A percentile compares a stretch with the other conserved stretches of the same genome.
These are phyloP conservation scores for Allium cepa DNA, from an alignment of 106 monocot species.

Conservation along the genomic window DNA sequence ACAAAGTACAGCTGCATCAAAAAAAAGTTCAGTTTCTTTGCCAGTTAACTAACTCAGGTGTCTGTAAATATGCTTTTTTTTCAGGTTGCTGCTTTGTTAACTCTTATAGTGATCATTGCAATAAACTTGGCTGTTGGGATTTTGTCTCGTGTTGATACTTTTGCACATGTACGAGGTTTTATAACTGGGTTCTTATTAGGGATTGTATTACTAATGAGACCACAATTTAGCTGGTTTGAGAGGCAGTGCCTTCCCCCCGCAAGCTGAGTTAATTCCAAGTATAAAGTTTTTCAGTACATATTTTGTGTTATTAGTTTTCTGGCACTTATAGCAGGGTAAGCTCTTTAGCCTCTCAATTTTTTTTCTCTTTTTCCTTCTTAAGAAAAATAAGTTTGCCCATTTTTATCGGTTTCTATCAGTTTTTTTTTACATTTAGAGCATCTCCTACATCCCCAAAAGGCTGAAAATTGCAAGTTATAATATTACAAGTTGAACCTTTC, in stretches of 20 bases:
- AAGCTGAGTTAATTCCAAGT: conserved; percentile 26
- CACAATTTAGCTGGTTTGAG: conserved; percentile 41
- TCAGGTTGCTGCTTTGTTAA: conserved; percentile 35
- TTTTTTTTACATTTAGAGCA: no score
- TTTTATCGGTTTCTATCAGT: no score
- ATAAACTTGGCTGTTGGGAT: conserved; percentile 61
- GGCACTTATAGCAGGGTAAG: conserved; percentile 41
- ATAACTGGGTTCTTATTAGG: conserved; percentile 50
- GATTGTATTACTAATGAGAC: conserved; percentile 41
- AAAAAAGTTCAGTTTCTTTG: not conserved
- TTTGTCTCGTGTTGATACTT: conserved; percentile 48
- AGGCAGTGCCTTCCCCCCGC: conserved; percentile 19
- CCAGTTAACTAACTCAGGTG: not conserved
- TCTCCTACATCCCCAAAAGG: no score
- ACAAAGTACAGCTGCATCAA: no score
- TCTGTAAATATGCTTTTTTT: conserved; percentile 8
- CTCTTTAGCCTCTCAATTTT: no score
- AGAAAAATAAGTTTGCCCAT: no score
- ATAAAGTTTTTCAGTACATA: conserved; percentile 27
- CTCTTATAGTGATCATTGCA: no score
- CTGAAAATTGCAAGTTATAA: no score
- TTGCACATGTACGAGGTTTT: conserved; percentile 57
- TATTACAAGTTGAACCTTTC: no score
- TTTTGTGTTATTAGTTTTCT: conserved; percentile 15
- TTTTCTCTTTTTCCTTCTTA: no score